Evolutionary conservation across 2,329 filamentous ascomycete genomes (phyloP).

Genomic region (Cladobotryum protrusum): DNA sequence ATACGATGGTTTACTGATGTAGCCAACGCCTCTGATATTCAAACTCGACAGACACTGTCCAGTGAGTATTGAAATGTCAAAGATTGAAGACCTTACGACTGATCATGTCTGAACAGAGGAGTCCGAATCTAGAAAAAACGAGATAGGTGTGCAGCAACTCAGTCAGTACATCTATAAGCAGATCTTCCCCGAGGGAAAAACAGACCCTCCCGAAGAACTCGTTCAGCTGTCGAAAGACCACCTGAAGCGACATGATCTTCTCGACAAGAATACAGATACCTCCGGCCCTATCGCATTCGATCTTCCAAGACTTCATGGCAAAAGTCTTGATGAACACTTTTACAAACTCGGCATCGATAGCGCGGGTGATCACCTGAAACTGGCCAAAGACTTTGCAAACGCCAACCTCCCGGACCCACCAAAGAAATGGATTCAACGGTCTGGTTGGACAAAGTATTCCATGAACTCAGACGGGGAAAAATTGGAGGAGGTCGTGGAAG

Average conservation of each 20-base stretch:
- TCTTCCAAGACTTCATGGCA: constrained; percentile 70
- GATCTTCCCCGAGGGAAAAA: constrained; percentile 59
- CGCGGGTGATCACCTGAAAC: constrained; percentile 73
- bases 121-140: constrained; percentile 69
- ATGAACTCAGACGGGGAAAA: constrained; percentile 51
- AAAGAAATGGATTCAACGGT: constrained; percentile 66
- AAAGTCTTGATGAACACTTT: constrained; percentile 89
- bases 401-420: constrained; percentile 54
- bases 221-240: constrained; percentile 78
- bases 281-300: constrained; percentile 75
- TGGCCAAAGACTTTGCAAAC: constrained; percentile 68
- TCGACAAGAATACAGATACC: constrained; percentile 83
- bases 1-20: constrained; percentile 40
- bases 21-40: constrained; percentile 14
- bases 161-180: constrained; percentile 78
- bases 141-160: constrained; percentile 90
- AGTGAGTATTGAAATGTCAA: constrained; percentile 27
- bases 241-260: constrained; percentile 73
- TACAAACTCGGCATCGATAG: constrained; percentile 78
- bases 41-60: constrained; percentile 23
- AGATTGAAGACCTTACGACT: background rate
- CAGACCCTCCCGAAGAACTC: constrained; percentile 61
- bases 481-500: constrained; percentile 58
- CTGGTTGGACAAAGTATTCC: constrained; percentile 94
- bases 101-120: constrained; percentile 28